Base-by-base conservation (phyloP, 1,139 yeast genomes). In the Suhomyces bribrorum region DNA sequence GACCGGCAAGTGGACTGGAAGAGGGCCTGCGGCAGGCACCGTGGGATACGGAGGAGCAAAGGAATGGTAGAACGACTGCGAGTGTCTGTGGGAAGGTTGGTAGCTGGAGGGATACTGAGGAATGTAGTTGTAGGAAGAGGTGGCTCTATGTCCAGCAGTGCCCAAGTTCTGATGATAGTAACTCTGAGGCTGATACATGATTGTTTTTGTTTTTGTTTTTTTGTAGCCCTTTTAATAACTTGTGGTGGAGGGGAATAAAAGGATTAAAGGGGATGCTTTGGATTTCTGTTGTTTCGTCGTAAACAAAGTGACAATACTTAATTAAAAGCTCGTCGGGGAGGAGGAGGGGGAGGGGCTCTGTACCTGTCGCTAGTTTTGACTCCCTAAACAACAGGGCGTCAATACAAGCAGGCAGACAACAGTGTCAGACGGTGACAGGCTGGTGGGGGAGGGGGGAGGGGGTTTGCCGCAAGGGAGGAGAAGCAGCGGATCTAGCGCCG, bases 111-210 rank as follows among this genome's bases (percentile, higher is more conserved):
- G 23, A 44, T 49, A 48, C 25, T 49, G 55, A 11, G 62, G 57
- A 38, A 58, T 38, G 44, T 61, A 61, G 42, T 54, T 57, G 42
- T 51, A 55, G 41, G 66, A 62, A 20, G 64, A 53, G 20, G 62
- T 48, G 27, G 64, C 64, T 36, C 73, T 56, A 50, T 67, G 73
- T 45, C 73, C 73, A 5, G 68, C 62, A 15, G 71, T 62, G 25
- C 73, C 73, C 44, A 66, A 50, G 42, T 51, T 56, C 24, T 53
- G 60, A 35, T 57, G 52, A 43, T 56, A 59, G 42, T 53, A 53
- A 34, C 45, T 46, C 29, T 53, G 49, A 23, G 49, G 32, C 29
- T 46, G 57, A 41, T 48, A 53, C 59, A 53, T 54, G 11, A 22
- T 39, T 30, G 17, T 20, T 16, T 14, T 9, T 13, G n/a, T 20